These are phyloP conservation scores for Vigna unguiculata DNA, from an alignment of 306 rosid species.

Conservation along the genomic window DNA sequence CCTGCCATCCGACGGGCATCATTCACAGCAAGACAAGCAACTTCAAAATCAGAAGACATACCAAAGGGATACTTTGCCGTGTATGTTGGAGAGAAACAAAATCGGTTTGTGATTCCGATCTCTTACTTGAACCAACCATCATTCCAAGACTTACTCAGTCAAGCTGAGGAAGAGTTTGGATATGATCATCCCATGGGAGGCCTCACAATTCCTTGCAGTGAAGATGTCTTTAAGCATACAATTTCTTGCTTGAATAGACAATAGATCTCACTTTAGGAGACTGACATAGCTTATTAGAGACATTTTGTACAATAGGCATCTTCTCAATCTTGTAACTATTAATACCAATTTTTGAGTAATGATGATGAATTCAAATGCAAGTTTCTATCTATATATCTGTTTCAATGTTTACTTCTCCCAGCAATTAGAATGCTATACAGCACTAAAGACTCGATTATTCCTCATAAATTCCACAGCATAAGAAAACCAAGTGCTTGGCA, in stretches of 20 bases:
- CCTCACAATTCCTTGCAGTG: conserved; percentile 56
- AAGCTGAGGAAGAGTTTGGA: conserved; percentile 55
- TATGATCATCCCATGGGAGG: conserved; percentile 63
- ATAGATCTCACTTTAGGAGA: neutral
- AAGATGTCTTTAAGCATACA: conserved; percentile 38
- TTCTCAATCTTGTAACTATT: too few relatives aligned
- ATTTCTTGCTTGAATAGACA: conserved; percentile 39
- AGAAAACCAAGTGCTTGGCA: neutral
- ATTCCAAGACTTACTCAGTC: conserved; percentile 47
- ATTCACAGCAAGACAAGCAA: conserved; percentile 22
- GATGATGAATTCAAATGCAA: too few relatives aligned
- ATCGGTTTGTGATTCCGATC: conserved; percentile 52
- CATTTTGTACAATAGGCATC: too few relatives aligned
- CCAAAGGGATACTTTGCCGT: conserved; percentile 56
- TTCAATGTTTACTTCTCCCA: too few relatives aligned
- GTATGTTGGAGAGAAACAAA: conserved; percentile 57
- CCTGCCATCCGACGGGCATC: conserved; percentile 35
- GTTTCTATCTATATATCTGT: too few relatives aligned
- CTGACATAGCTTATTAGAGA: too few relatives aligned
- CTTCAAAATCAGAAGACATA: conserved; percentile 24
- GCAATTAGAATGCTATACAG: too few relatives aligned
- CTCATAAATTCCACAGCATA: neutral
- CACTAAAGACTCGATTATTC: neutral
- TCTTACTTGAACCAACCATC: conserved; percentile 55
- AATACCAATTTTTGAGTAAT: too few relatives aligned